A percentile compares a stretch with the other conserved stretches of the same genome.
These are phyloP conservation scores for Amaranthus tricolor DNA, from an alignment of 179 eudicot species.

Conservation along the genomic window DNA sequence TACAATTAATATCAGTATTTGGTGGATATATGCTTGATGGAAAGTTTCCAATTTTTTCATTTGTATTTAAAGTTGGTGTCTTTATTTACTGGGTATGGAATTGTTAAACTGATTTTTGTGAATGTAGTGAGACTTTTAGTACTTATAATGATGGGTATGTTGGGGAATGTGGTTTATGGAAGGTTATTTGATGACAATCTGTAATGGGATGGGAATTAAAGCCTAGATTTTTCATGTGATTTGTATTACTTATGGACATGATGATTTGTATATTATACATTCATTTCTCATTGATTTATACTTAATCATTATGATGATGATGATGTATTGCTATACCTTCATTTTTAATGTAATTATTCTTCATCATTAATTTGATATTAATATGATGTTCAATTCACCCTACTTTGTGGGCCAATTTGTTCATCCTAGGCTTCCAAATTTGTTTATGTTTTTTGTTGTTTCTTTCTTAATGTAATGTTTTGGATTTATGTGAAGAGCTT, in stretches of 20 bases:
- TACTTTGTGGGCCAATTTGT: neutral
- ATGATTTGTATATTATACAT: neutral
- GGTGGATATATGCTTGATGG: neutral
- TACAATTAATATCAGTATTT: neutral
- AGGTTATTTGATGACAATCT: neutral
- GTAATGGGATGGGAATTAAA: neutral
- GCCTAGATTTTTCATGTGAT: conserved; percentile 10
- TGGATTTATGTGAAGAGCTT: neutral
- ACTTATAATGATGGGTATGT: conserved; percentile 5
- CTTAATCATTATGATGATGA: neutral
- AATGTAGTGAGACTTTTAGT: conserved; percentile 4
- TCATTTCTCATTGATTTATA: conserved; percentile 13
- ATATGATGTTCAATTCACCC: neutral
- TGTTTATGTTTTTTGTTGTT: neutral
- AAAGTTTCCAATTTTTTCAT: neutral
- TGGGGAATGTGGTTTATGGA: neutral
- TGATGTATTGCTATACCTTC: neutral
- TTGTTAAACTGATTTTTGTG: neutral
- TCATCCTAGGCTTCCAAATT: neutral
- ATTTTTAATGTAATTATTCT: neutral
- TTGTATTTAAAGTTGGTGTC: neutral
- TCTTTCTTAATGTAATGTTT: neutral
- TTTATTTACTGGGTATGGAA: neutral
- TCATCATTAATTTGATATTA: neutral
- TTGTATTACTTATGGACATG: neutral